A percentile compares a stretch with the other conserved stretches of the same genome.
Conservation (phyloP, 441 rosid species). For the Euphorbia schlechtendalii region DNA sequence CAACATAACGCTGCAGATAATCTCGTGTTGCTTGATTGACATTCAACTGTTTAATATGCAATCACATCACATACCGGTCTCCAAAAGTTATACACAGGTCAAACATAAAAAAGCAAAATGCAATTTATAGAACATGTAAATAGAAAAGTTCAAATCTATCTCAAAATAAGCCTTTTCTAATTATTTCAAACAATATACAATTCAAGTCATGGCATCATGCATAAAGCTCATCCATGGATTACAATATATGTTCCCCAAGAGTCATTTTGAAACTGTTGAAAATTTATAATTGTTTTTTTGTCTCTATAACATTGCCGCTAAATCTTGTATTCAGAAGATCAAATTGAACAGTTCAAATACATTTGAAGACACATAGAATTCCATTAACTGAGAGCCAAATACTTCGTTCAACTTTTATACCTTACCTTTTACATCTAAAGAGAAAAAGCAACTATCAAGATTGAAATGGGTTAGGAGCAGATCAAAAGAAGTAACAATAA, state of each 20-base stretch:
- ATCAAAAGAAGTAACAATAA: neutral
- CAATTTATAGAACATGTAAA: neutral
- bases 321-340: neutral
- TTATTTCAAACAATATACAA: neutral
- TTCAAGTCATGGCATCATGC: no score
- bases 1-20: conserved; percentile 72
- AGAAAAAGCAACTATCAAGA: neutral
- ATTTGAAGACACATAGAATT: neutral
- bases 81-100: neutral
- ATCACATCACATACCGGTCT: conserved; percentile 7
- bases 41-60: conserved; percentile 51
- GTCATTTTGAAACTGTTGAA: neutral
- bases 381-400: conserved; percentile 1
- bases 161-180: neutral
- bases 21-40: conserved; percentile 89
- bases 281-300: neutral
- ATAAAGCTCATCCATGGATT: neutral
- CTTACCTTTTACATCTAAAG: conserved; percentile 4
- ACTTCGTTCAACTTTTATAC: neutral
- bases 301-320: neutral
- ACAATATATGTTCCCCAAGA: neutral
- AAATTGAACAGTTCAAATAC: neutral
- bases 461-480: neutral
- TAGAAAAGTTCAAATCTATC: neutral
- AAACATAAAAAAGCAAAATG: neutral